A percentile compares a stretch with the other conserved stretches of the same genome.
These are phyloP conservation scores for Malassezia furfur DNA, from an alignment of 1,284 basidiomycete species.

Conservation along the genomic window DNA sequence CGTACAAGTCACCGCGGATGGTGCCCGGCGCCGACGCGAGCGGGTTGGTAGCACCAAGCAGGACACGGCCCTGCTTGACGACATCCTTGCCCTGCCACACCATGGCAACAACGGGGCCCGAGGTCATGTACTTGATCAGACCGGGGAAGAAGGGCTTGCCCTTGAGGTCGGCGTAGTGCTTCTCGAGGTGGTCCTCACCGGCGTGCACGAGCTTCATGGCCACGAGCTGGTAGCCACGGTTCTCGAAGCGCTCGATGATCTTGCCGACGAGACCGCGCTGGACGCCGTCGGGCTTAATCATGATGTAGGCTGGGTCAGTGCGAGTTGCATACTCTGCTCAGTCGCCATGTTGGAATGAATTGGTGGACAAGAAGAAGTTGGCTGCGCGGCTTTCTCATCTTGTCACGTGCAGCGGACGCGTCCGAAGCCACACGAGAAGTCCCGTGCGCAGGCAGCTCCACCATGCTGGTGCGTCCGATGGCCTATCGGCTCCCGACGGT, in stretches of 20 bases:
- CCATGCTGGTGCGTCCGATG: neutral
- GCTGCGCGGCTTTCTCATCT: too few relatives aligned
- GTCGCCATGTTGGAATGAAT: constrained; percentile 9
- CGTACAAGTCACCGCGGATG: constrained; percentile 37
- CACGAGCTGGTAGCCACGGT: constrained; percentile 27
- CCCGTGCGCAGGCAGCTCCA: neutral
- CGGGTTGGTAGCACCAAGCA: constrained; percentile 97
- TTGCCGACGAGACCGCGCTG: constrained; percentile 42
- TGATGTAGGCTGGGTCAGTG: constrained; percentile 23
- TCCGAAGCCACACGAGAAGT: too few relatives aligned
- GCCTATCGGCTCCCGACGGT: neutral
- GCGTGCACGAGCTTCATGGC: constrained; percentile 20
- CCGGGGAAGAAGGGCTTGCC: constrained; percentile 48
- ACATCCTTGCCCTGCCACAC: constrained; percentile 82
- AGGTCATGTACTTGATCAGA: constrained; percentile 57
- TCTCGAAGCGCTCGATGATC: constrained; percentile 38
- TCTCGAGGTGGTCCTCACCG: constrained; percentile 40
- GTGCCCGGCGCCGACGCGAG: constrained; percentile 64
- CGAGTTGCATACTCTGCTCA: constrained; percentile 14
- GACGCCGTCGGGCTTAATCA: constrained; percentile 48
- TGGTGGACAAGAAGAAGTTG: neutral
- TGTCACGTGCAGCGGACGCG: too few relatives aligned
- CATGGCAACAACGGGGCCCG: constrained; percentile 91
- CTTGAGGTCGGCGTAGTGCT: constrained; percentile 48
- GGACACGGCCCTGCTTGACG: constrained; percentile 61